Conservation (phyloP, 2,329 filamentous ascomycete genomes). For the Pseudogymnoascus pannorum region DNA sequence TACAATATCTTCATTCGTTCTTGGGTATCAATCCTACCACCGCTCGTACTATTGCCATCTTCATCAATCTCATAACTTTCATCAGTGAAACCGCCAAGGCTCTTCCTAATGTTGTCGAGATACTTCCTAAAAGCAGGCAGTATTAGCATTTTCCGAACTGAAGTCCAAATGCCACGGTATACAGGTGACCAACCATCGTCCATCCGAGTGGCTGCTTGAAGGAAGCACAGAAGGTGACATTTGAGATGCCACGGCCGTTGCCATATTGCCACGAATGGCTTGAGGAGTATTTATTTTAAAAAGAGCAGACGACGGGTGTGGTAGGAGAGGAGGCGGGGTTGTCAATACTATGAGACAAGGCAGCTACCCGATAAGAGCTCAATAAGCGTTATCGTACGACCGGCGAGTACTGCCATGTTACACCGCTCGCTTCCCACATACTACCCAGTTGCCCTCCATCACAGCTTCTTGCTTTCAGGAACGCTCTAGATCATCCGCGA, state of each 20-base stretch:
- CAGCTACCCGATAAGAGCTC: constrained; percentile 7
- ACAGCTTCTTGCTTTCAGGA: neutral
- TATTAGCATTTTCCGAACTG: constrained; percentile 2
- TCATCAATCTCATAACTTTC: constrained; percentile 33
- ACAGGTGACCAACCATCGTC: neutral
- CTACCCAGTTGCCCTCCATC: neutral
- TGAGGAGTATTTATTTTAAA: neutral
- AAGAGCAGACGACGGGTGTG: neutral
- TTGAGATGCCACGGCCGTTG: neutral
- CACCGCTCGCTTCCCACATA: neutral
- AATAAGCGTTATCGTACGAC: neutral
- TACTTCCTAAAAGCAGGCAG: constrained; percentile 34
- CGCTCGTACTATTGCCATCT: constrained; percentile 1
- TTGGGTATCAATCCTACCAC: constrained; percentile 35
- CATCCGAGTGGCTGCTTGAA: neutral
- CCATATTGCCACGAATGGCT: neutral
- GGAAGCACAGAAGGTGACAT: neutral
- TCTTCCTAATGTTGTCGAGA: constrained; percentile 71
- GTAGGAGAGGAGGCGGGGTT: neutral
- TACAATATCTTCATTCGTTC: constrained; percentile 70
- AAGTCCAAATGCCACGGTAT: neutral
- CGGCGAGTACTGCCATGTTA: neutral
- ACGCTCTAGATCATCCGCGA: neutral
- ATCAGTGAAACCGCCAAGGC: constrained; percentile 74
- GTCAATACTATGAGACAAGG: constrained; percentile 2